Conservation (phyloP, 768 basidiomycete species). For the Mycena epipterygia region DNA sequence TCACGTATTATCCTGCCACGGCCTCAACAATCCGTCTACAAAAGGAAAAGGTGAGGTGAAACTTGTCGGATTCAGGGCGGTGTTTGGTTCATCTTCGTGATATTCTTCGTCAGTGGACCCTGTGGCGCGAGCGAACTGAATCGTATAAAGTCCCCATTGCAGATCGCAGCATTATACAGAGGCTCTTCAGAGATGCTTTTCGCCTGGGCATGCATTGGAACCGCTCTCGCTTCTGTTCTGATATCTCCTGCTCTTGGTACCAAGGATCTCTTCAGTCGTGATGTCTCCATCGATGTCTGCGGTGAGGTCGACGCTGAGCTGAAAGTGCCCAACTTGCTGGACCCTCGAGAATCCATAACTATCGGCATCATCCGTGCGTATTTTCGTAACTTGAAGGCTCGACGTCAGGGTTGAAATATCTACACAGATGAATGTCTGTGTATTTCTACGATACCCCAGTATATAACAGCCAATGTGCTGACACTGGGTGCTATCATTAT, state of each 20-base stretch:
- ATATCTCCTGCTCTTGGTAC: neutral
- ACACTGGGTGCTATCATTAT: constrained; percentile 45
- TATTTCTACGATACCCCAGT: constrained; percentile 51
- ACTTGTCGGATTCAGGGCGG: neutral
- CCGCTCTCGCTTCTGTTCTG: constrained; percentile 7
- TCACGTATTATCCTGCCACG: neutral
- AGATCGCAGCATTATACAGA: neutral
- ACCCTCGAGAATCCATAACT: constrained; percentile 39
- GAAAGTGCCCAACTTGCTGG: constrained; percentile 40
- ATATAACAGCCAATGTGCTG: constrained; percentile 49
- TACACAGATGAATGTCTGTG: constrained; percentile 59
- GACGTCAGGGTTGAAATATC: neutral
- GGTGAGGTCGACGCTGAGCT: constrained; percentile 51
- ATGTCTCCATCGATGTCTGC: constrained; percentile 50
- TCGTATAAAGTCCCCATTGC: neutral
- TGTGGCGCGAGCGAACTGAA: neutral
- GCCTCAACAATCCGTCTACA: too few species aligned
- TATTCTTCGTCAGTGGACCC: too few species aligned
- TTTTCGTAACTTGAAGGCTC: neutral
- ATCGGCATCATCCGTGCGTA: constrained; percentile 50
- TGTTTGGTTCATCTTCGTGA: neutral
- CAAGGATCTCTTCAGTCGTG: neutral
- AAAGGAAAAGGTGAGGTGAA: neutral
- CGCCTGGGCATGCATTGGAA: neutral
- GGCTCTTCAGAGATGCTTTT: neutral